phyloP scores from a whole-genome alignment of 768 basidiomycete species.

The Trichaptum fuscoviolaceum region DNA sequence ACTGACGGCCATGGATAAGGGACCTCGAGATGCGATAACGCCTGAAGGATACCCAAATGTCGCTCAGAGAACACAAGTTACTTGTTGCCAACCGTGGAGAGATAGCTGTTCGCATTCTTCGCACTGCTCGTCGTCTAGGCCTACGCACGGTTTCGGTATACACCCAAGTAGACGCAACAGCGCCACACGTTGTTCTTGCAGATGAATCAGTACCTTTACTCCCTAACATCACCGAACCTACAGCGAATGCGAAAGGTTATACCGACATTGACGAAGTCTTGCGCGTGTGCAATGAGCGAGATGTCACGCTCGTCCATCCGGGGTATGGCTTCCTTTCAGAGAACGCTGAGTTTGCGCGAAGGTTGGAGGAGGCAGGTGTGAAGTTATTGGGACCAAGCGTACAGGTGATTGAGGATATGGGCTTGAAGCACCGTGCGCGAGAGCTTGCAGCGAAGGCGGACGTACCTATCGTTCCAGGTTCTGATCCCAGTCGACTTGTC shows the following conservation, averaged over 20 bases:
- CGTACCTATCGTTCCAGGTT: slow-evolving; percentile 54
- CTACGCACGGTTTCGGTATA: slow-evolving; percentile 30
- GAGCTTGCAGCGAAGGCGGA: slow-evolving; percentile 39
- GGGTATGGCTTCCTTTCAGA: slow-evolving; percentile 70
- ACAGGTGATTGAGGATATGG: slow-evolving; percentile 47
- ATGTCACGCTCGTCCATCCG: slow-evolving; percentile 52
- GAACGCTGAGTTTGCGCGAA: slow-evolving; percentile 49
- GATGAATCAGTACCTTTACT: slow-evolving; percentile 40
- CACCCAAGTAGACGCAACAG: too few species aligned
- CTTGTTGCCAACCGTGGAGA: slow-evolving; percentile 74
- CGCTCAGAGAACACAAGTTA: slow-evolving; percentile 34
- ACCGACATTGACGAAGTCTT: slow-evolving; percentile 34
- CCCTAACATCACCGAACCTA: slow-evolving; percentile 12
- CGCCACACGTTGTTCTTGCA: slow-evolving; percentile 46
- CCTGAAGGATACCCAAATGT: neutral
- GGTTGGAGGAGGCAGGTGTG: slow-evolving; percentile 42
- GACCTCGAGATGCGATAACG: too few species aligned
- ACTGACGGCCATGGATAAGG: too few species aligned
- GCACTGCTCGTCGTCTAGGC: slow-evolving; percentile 46
- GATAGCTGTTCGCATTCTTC: slow-evolving; percentile 60
- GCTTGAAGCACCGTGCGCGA: slow-evolving; percentile 57
- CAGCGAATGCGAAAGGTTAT: slow-evolving; percentile 42
- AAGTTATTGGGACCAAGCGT: slow-evolving; percentile 55
- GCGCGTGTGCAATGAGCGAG: slow-evolving; percentile 33
- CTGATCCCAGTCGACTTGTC: slow-evolving; percentile 37